Percentiles rank a stretch among this genome's conserved stretches.
phyloP scores from a whole-genome alignment of 495 filamentous ascomycete genomes.

The Talaromyces trachyspermus region DNA sequence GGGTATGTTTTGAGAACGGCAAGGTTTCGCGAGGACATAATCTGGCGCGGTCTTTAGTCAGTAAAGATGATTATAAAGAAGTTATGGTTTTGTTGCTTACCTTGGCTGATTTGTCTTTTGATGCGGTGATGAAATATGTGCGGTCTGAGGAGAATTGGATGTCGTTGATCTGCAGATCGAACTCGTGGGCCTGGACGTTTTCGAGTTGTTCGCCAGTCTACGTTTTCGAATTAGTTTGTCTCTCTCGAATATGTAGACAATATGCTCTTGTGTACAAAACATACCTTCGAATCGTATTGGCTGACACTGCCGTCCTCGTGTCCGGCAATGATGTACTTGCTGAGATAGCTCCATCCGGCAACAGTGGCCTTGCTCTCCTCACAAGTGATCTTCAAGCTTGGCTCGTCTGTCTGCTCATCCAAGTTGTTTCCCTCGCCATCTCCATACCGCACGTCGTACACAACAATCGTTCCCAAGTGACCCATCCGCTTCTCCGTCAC shows the following conservation, averaged over 20 bases:
- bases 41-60: constrained; percentile 34
- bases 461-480: constrained; percentile 83
- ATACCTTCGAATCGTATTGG: constrained; percentile 90
- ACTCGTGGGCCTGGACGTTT: constrained; percentile 75
- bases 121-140: constrained; percentile 95
- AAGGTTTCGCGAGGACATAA: constrained; percentile 75
- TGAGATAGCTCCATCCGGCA: constrained; percentile 87
- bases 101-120: constrained; percentile 96
- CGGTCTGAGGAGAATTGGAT: constrained; percentile 90
- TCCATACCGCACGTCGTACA: constrained; percentile 77
- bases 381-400: constrained; percentile 74
- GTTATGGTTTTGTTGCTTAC: constrained; percentile 33
- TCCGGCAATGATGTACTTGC: constrained; percentile 91
- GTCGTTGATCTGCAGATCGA: constrained; percentile 78
- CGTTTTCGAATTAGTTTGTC: too few species aligned
- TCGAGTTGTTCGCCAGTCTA: constrained; percentile 75
- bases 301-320: constrained; percentile 93
- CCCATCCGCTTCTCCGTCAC: constrained; percentile 99
- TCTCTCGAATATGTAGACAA: too few species aligned
- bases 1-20: constrained; percentile 86
- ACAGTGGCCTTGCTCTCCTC: constrained; percentile 94
- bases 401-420: constrained; percentile 70
- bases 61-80: not conserved
- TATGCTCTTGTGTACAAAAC: not conserved
- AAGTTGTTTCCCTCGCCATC: constrained; percentile 49